Base-by-base conservation (phyloP, 2,329 filamentous ascomycete species). In the Apiospora pterosperma region DNA sequence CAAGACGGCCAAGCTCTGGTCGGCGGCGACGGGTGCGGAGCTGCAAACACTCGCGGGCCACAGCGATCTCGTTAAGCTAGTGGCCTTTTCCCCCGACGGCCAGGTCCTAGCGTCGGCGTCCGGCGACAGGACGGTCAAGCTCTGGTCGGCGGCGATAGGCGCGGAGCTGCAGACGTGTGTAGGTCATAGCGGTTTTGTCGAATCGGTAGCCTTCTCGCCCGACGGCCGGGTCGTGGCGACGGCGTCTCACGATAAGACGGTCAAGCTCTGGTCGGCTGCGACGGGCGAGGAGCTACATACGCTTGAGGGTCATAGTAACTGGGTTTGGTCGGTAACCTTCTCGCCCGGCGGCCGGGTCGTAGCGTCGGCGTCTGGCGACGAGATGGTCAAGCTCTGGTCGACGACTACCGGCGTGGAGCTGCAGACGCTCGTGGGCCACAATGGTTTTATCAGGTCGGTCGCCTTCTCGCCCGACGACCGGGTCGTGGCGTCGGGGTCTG, bases 351-450 rank as follows among this genome's bases (percentile, higher is more conserved):
- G 48, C 19, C 11, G 23, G 48, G 10, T n/a, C 11, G 11, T 55
- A 10, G 48, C 21, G 10, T 55, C 48, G 11, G 10, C 10, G 10
- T 55, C 48, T 10, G 19, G 10, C 10, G 48, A 55, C 23, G 23
- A 10, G 19, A 55, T 21, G 10, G 21, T 55, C 48, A 55, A 21
- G 48, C 19, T 55, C 19, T 55, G 48, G 48, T n/a, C n/a, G n/a
- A n/a, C 95, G 67, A 97, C 97, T 84, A 97, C 93, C 16, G 96
- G 95, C n/a, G n/a, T n/a, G n/a, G n/a, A n/a, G n/a, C n/a, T n/a
- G n/a, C n/a, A n/a, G n/a, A n/a, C 42, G n/a, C 42, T 59, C 21
- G 12, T 31, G 25, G 55, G 55, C n/a, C 55, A 59, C 28, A n/a
- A 8, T 11, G 52, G 28, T 28, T 25, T 2, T 6, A 19, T 59